Conservation (phyloP, 106 monocot species). For the Posidonia australis region DNA sequence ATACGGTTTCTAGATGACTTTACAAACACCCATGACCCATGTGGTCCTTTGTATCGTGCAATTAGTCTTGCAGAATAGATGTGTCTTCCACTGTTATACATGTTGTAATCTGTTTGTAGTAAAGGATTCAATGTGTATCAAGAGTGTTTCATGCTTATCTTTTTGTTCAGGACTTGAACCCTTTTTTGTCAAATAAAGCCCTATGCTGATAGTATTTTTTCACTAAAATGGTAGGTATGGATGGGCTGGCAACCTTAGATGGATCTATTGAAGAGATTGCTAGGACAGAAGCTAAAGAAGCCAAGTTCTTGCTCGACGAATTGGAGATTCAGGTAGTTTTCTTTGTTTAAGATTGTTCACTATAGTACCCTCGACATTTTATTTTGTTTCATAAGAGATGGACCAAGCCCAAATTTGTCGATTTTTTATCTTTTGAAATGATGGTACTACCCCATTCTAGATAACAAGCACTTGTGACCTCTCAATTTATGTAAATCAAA, state of each 20-base stretch:
- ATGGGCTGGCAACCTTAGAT: constrained; percentile 37
- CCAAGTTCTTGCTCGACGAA: constrained; percentile 46
- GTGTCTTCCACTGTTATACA: too few species aligned
- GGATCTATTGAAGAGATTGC: constrained; percentile 89
- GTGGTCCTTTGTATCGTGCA: too few species aligned
- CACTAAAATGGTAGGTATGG: constrained; percentile 19
- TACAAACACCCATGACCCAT: too few species aligned
- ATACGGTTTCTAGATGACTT: too few species aligned
- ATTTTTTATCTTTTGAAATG: not conserved
- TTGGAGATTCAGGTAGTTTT: constrained; percentile 55
- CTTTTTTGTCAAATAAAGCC: not conserved
- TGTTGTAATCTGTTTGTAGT: too few species aligned
- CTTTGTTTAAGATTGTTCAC: not conserved
- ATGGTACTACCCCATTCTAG: too few species aligned
- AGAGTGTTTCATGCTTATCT: too few species aligned
- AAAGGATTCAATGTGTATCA: too few species aligned
- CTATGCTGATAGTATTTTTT: not conserved
- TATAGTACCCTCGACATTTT: not conserved
- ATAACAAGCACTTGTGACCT: too few species aligned
- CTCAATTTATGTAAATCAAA: too few species aligned
- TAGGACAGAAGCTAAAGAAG: constrained; percentile 57
- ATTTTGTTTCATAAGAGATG: not conserved
- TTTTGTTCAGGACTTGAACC: too few species aligned
- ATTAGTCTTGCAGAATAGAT: too few species aligned
- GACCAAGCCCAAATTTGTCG: not conserved